Percentiles rank a stretch among this genome's conserved stretches.
Evolutionary conservation across 2,329 filamentous ascomycete species (phyloP).

Genomic region (Chaetomium sp.): DNA sequence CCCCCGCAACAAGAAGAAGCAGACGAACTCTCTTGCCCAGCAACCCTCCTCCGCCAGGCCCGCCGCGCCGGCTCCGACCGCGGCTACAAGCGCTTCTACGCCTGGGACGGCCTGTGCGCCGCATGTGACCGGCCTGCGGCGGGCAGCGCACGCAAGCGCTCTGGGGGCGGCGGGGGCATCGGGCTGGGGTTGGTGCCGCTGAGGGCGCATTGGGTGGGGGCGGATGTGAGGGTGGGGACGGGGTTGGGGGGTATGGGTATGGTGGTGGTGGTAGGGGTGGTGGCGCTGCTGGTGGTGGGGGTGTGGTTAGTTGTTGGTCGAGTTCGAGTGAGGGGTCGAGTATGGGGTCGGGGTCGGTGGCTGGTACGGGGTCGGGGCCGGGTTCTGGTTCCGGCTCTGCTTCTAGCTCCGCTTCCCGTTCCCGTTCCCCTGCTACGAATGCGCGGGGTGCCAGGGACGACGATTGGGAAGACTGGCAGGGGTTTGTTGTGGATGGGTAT

Average conservation of each 20-base stretch:
- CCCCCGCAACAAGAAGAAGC: not conserved
- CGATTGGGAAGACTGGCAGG: not conserved
- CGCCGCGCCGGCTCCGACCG: not conserved
- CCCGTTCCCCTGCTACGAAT: too few species aligned
- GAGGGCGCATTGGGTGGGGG: not conserved
- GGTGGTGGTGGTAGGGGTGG: too few species aligned
- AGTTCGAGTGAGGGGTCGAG: not conserved
- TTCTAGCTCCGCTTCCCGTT: not conserved
- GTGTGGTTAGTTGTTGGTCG: not conserved
- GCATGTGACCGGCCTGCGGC: not conserved
- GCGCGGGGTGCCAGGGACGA: too few species aligned
- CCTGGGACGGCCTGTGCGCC: constrained; percentile 1
- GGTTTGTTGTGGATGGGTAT: not conserved
- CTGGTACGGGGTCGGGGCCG: too few species aligned
- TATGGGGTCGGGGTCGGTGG: not conserved
- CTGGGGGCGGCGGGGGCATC: not conserved
- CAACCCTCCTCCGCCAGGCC: not conserved
- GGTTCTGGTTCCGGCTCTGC: too few species aligned
- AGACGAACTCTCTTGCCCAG: not conserved
- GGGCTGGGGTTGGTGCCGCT: not conserved
- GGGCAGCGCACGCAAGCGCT: too few species aligned
- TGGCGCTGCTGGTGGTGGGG: too few species aligned
- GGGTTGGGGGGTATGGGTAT: not conserved
- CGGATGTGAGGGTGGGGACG: not conserved
- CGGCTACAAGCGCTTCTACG: not conserved